A percentile compares a stretch with the other conserved stretches of the same genome.
Evolutionary conservation across 345 rosid genomes (phyloP).

Genomic region (Eucalyptus marginata): DNA sequence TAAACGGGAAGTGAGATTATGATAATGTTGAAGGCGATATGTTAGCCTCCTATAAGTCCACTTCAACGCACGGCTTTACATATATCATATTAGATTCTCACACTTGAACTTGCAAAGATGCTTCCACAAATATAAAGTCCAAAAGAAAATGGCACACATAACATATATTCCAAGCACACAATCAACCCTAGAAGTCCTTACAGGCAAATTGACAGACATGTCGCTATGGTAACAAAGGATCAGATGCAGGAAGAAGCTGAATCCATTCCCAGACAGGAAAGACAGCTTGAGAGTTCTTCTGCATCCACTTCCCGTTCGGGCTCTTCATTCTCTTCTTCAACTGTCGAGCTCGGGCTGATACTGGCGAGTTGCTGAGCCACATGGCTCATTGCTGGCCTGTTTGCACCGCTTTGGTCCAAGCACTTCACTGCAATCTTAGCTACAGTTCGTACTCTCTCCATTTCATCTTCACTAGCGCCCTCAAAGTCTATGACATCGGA

Average conservation of each 20-base stretch:
- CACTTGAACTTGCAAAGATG: neutral
- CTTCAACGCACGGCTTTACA: neutral
- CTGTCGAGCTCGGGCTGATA: neutral
- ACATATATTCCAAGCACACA: neutral
- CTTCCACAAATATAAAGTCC: neutral
- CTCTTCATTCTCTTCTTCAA: neutral
- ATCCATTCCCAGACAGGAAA: neutral
- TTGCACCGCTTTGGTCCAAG: neutral
- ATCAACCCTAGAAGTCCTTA: neutral
- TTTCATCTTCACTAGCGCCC: neutral
- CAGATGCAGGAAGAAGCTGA: neutral
- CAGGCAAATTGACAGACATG: neutral
- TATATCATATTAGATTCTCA: neutral
- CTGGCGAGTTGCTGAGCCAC: neutral
- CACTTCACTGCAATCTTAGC: neutral
- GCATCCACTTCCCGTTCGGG: fast-evolving
- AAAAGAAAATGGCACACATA: neutral
- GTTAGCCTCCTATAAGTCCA: neutral
- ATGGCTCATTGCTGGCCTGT: neutral
- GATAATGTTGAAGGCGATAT: neutral
- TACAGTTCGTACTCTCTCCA: fast-evolving
- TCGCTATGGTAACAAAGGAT: neutral
- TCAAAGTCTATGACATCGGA: neutral
- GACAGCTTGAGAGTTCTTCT: neutral
- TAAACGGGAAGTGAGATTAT: neutral